phyloP scores from a whole-genome alignment of 306 rosid genomes.

The Begonia peltatifolia region DNA sequence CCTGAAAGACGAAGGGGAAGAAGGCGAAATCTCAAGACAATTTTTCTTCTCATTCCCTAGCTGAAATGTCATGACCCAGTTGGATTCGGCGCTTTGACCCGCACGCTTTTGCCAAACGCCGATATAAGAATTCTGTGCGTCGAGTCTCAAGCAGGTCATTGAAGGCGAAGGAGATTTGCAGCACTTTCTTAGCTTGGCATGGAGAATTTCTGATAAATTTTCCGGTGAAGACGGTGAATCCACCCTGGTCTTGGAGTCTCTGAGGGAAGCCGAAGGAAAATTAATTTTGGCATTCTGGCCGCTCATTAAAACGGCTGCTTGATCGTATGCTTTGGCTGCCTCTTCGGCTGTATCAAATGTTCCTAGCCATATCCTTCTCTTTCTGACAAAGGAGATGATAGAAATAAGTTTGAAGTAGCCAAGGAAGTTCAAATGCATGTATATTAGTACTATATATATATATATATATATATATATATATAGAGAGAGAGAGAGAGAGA shows the following conservation, averaged over 20 bases:
- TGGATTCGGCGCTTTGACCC: slow-evolving; percentile 44
- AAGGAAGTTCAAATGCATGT: too few relatives aligned
- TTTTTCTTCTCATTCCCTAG: slow-evolving; percentile 17
- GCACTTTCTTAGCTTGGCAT: slow-evolving; percentile 53
- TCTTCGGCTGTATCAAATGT: slow-evolving; percentile 79
- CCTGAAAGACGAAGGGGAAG: background rate
- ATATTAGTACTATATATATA: too few relatives aligned
- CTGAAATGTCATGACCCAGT: slow-evolving; percentile 79
- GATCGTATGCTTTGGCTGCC: slow-evolving; percentile 85
- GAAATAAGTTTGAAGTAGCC: too few relatives aligned
- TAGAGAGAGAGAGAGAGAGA: too few relatives aligned
- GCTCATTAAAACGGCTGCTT: slow-evolving; percentile 70
- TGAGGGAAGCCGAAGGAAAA: slow-evolving; percentile 27
- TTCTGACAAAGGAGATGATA: slow-evolving; percentile 21
- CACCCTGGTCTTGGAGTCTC: background rate
- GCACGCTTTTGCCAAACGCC: slow-evolving; percentile 76
- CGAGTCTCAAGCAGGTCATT: slow-evolving; percentile 71
- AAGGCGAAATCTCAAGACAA: background rate
- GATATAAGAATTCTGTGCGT: slow-evolving; percentile 59
- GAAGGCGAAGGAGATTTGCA: slow-evolving; percentile 60
- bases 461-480: too few relatives aligned
- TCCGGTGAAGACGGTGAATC: slow-evolving; percentile 17
- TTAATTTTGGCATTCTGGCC: slow-evolving; percentile 78
- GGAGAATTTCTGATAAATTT: slow-evolving; percentile 28
- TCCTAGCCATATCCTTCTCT: slow-evolving; percentile 93